A percentile compares a stretch with the other conserved stretches of the same genome.
phyloP scores from a whole-genome alignment of 441 rosid genomes.

The Eugenia klotzschiana region DNA sequence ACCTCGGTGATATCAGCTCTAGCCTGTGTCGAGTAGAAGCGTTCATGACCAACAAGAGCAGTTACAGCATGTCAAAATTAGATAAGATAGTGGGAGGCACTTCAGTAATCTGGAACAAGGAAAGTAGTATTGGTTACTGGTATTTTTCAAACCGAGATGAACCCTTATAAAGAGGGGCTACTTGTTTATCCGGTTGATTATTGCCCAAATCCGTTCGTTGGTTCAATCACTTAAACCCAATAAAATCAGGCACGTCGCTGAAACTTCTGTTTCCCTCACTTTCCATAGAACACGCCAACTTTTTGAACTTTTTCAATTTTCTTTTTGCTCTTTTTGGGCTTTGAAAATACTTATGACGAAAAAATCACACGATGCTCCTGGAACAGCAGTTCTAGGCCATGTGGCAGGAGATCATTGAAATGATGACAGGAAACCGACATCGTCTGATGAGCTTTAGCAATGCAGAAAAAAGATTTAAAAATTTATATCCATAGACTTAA shows the following conservation, averaged over 20 bases:
- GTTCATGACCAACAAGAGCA: not conserved
- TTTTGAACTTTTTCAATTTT: not conserved
- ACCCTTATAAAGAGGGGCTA: not conserved
- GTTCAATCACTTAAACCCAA: not conserved
- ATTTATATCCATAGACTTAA: not conserved
- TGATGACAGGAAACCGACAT: not conserved
- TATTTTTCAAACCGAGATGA: not conserved
- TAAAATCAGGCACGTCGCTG: not conserved
- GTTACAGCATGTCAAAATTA: not conserved
- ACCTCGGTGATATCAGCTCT: constrained; percentile 40
- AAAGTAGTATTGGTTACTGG: not conserved
- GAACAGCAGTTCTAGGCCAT: not conserved
- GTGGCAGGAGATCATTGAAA: not conserved
- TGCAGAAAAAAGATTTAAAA: not conserved
- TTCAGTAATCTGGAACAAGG: not conserved
- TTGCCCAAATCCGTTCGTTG: not conserved
- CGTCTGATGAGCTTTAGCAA: not conserved
- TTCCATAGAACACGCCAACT: not conserved
- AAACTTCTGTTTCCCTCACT: not conserved
- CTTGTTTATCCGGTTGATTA: not conserved
- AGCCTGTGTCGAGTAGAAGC: constrained; percentile 11
- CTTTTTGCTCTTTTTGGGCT: not conserved
- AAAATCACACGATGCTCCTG: not conserved
- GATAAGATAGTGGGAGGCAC: not conserved
- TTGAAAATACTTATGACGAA: not conserved